Evolutionary conservation across 140 eudicot species (phyloP).

Genomic region (Cichorium intybus): DNA sequence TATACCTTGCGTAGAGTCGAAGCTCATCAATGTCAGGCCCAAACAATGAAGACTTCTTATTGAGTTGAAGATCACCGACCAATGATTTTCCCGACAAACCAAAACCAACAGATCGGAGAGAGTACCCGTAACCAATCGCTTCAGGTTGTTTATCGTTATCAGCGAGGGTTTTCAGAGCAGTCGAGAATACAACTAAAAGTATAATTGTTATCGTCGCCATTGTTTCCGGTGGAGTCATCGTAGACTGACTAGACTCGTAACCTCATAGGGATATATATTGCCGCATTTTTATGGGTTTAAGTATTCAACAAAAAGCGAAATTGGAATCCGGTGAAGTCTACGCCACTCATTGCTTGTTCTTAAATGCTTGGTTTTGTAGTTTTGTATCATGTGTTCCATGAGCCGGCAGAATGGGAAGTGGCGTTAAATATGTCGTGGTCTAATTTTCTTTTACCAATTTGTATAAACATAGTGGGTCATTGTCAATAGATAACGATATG

Average conservation of each 20-base stretch:
- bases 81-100: constrained; percentile 28
- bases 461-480: neutral
- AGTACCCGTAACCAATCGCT: constrained; percentile 50
- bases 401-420: neutral
- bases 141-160: neutral
- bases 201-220: constrained; percentile 13
- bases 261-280: neutral
- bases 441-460: neutral
- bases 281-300: neutral
- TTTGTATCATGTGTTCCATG: constrained; percentile 5
- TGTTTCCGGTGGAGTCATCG: constrained; percentile 1
- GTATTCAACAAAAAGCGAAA: neutral
- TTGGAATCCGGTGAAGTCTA: neutral
- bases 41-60: constrained; percentile 38
- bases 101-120: constrained; percentile 26
- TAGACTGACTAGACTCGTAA: neutral
- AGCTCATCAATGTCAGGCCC: constrained; percentile 61
- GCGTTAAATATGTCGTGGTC: neutral
- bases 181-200: neutral
- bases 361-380: constrained; percentile 4
- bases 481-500: neutral
- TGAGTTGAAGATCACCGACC: constrained; percentile 45
- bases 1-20: constrained; percentile 56
- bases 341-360: neutral
- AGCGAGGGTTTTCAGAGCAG: constrained; percentile 8